A percentile compares a stretch with the other conserved stretches of the same genome.
These are phyloP conservation scores for Sequoiadendron giganteum DNA, from an alignment of 75 land plant species.

Conservation along the genomic window DNA sequence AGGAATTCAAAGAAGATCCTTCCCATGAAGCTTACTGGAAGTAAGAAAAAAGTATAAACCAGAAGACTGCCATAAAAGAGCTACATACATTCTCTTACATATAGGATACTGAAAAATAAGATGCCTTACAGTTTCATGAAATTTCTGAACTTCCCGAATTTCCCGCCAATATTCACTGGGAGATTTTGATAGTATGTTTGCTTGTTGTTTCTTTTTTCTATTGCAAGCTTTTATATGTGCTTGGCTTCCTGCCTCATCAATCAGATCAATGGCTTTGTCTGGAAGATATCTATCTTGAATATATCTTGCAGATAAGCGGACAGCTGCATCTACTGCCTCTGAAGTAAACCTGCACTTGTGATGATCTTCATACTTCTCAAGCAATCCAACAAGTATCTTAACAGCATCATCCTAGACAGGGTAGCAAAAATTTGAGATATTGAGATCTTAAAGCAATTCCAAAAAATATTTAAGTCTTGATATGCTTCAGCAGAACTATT, in stretches of 20 bases:
- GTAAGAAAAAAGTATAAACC: not conserved
- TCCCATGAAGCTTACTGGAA: not conserved
- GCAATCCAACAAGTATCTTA: constrained; percentile 72
- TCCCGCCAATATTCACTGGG: constrained; percentile 97
- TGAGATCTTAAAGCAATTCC: not conserved
- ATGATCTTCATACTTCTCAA: constrained; percentile 81
- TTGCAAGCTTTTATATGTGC: constrained; percentile 82
- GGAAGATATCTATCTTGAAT: constrained; percentile 91
- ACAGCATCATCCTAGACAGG: constrained; percentile 83
- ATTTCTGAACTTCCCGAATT: constrained; percentile 77
- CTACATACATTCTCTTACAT: not conserved
- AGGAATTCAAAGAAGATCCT: not conserved
- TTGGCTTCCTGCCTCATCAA: constrained; percentile 94
- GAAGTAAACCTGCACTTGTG: constrained; percentile 81
- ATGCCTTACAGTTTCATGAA: constrained; percentile 71
- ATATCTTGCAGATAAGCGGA: constrained; percentile 80
- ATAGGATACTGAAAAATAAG: not conserved
- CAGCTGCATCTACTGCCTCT: constrained; percentile 95
- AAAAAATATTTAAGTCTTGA: not conserved
- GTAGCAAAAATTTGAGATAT: not conserved
- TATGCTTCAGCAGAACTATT: not conserved
- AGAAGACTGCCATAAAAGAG: not conserved
- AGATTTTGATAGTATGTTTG: constrained; percentile 56
- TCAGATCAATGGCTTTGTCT: constrained; percentile 95
- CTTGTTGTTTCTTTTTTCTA: constrained; percentile 59